Conservation (phyloP, 495 filamentous ascomycete genomes). For the Neurospora sp. region DNA sequence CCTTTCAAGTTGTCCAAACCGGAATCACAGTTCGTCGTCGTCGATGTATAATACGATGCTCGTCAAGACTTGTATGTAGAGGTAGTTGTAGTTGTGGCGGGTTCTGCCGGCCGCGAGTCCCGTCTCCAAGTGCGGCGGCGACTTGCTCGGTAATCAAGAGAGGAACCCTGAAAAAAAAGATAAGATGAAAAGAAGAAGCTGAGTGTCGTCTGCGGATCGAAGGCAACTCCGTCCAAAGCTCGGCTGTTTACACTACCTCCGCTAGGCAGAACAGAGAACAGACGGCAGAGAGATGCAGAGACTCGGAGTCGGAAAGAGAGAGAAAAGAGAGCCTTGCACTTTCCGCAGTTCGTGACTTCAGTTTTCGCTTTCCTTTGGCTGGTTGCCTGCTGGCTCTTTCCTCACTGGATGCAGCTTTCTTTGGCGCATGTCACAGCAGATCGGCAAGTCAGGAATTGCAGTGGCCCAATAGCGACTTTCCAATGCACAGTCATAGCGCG, state of each 20-base stretch:
- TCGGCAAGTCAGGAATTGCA: neutral
- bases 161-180: neutral
- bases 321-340: neutral
- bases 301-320: neutral
- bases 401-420: constrained; percentile 4
- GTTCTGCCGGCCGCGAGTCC: neutral
- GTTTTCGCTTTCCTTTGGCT: neutral
- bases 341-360: neutral
- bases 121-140: neutral
- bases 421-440: constrained; percentile 3
- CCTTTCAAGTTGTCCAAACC: neutral
- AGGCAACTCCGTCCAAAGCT: neutral
- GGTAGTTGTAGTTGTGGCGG: neutral
- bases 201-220: neutral
- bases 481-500: neutral
- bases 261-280: neutral
- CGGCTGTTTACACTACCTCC: neutral
- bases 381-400: neutral
- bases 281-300: neutral
- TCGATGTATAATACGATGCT: neutral
- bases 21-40: neutral
- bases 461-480: neutral
- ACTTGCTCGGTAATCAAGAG: neutral
- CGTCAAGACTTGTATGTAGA: neutral
- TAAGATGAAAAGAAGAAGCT: neutral